phyloP scores from a whole-genome alignment of 2,329 filamentous ascomycete genomes.

The Sclerotinia trifoliorum region DNA sequence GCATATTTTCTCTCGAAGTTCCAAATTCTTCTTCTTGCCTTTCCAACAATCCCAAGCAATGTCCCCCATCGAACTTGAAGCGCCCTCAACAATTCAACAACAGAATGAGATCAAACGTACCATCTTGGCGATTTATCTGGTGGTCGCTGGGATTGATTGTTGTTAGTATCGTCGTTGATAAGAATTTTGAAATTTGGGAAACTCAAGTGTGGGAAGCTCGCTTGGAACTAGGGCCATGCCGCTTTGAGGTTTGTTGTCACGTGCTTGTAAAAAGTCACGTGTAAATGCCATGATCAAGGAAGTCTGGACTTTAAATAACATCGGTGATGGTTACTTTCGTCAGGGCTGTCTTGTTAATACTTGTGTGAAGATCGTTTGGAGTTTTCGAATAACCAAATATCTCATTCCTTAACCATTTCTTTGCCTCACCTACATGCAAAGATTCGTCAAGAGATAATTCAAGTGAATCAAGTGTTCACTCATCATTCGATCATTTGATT shows the following conservation, averaged over 20 bases:
- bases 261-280: neutral
- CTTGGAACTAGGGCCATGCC: slow-evolving; percentile 22
- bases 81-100: neutral
- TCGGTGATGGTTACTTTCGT: neutral
- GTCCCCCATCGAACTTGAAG: neutral
- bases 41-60: neutral
- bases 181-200: slow-evolving; percentile 25
- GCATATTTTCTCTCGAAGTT: slow-evolving; percentile 15
- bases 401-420: neutral
- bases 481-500: neutral
- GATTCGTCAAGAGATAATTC: neutral
- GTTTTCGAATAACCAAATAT: neutral
- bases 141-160: slow-evolving; percentile 29
- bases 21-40: neutral
- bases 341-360: neutral
- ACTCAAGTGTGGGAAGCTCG: slow-evolving; percentile 23
- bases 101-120: slow-evolving; percentile 27
- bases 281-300: fast-evolving
- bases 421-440: neutral
- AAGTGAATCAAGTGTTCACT: slow-evolving; percentile 3
- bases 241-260: neutral
- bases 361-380: neutral
- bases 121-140: slow-evolving; percentile 33
- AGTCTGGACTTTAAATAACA: neutral
- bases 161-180: slow-evolving; percentile 26